phyloP scores from a whole-genome alignment of 176 grass and related monocot genomes.

The Juncus inflexus region DNA sequence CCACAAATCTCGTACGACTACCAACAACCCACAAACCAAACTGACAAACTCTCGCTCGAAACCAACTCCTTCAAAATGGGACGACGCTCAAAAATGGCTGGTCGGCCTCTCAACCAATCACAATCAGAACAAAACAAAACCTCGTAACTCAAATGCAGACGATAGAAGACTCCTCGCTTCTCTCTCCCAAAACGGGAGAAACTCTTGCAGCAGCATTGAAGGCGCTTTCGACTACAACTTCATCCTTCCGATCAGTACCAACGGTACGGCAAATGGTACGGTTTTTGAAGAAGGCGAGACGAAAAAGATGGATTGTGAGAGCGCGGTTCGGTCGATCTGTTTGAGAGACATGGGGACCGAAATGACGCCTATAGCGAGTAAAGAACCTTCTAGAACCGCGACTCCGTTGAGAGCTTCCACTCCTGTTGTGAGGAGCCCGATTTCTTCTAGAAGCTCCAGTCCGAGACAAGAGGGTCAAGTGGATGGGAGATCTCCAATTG shows the following conservation, averaged over 20 bases:
- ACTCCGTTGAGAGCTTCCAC: slow-evolving; percentile 71
- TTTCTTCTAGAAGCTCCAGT: slow-evolving; percentile 65
- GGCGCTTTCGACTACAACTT: slow-evolving; percentile 57
- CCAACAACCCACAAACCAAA: slow-evolving; percentile 30
- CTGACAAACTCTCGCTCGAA: slow-evolving; percentile 42
- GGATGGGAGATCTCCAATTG: slow-evolving; percentile 20
- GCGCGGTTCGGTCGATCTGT: slow-evolving; percentile 46
- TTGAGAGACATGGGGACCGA: slow-evolving; percentile 93
- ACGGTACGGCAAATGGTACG: slow-evolving; percentile 13
- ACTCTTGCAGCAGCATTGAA: slow-evolving; percentile 86
- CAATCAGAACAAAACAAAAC: slow-evolving; percentile 40
- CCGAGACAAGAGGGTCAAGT: slow-evolving; percentile 36
- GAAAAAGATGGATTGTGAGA: slow-evolving; percentile 66
- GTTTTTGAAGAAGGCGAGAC: slow-evolving; percentile 59
- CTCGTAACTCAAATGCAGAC: slow-evolving; percentile 76
- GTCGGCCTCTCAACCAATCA: slow-evolving; percentile 49
- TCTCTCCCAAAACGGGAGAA: slow-evolving; percentile 63
- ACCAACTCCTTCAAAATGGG: slow-evolving; percentile 87
- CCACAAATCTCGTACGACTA: slow-evolving; percentile 7
- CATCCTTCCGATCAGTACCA: slow-evolving; percentile 16
- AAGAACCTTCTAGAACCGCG: slow-evolving; percentile 84
- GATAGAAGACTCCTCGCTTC: slow-evolving; percentile 60
- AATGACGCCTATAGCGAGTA: slow-evolving; percentile 98
- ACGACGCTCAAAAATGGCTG: slow-evolving; percentile 97
- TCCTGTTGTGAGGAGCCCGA: slow-evolving; percentile 64